Percentiles rank a stretch among this genome's conserved stretches.
phyloP scores from a whole-genome alignment of 305 asterid genomes.

The Withania somnifera region DNA sequence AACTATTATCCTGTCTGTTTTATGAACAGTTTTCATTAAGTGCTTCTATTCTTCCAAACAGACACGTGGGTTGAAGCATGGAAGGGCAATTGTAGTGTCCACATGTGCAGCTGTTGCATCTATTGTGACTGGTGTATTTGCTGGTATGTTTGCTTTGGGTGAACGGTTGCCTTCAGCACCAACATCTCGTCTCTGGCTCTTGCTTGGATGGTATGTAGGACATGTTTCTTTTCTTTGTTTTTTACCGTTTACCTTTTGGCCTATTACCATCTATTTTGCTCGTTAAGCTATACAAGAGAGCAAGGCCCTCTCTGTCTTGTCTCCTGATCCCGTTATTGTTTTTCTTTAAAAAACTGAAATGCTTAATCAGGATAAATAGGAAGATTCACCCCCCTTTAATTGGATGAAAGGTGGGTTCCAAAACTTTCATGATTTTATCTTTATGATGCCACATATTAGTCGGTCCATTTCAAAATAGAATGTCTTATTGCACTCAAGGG shows the following conservation, averaged over 20 bases:
- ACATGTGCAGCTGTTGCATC: slow-evolving; percentile 99
- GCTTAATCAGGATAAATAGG: neutral
- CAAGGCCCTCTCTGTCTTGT: neutral
- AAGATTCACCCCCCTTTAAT: neutral
- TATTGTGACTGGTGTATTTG: slow-evolving; percentile 83
- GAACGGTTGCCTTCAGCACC: slow-evolving; percentile 77
- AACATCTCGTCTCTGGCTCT: slow-evolving; percentile 55
- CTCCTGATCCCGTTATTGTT: neutral
- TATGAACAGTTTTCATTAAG: neutral
- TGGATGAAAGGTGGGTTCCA: neutral
- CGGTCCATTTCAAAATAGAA: neutral
- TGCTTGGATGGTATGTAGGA: slow-evolving; percentile 70
- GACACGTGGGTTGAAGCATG: slow-evolving; percentile 96
- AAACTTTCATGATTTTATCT: neutral
- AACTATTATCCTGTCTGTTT: neutral
- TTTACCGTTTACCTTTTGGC: neutral
- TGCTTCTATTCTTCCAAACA: slow-evolving; percentile 12
- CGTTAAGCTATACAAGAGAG: neutral
- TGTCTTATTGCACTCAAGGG: neutral
- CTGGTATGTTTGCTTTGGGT: slow-evolving; percentile 90
- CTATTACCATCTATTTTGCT: neutral
- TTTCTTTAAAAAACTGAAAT: neutral
- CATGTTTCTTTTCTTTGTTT: neutral
- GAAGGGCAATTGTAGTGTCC: slow-evolving; percentile 90
- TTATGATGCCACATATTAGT: neutral